Conservation (phyloP, 2,329 filamentous ascomycete genomes). For the Alternaria arborescens region DNA sequence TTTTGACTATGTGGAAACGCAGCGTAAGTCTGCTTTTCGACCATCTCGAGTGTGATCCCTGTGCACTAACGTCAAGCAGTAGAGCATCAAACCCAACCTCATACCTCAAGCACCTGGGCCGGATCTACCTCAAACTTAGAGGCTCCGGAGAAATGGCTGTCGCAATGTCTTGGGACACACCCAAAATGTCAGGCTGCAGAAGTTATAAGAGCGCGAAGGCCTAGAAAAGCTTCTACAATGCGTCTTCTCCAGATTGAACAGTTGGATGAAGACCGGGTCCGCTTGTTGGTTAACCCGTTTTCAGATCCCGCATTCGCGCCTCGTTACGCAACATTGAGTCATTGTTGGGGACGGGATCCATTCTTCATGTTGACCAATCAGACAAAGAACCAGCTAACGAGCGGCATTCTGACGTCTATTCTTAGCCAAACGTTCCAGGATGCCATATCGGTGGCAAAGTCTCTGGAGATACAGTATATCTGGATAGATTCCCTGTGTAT, state of each 20-base stretch:
- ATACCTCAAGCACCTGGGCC: not conserved
- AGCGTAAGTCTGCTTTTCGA: not conserved
- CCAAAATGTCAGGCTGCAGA: not conserved
- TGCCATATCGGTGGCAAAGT: not conserved
- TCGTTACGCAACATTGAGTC: not conserved
- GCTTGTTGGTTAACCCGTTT: not conserved
- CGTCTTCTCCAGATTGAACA: not conserved
- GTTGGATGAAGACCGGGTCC: not conserved
- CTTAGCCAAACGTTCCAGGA: not conserved
- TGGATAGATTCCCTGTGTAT: not conserved
- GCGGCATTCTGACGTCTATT: not conserved
- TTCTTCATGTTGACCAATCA: not conserved
- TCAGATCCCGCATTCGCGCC: not conserved
- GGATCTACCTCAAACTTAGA: not conserved
- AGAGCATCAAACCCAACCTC: not conserved
- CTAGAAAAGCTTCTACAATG: not conserved
- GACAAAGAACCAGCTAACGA: not conserved
- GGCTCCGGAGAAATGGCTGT: not conserved
- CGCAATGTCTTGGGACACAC: not conserved
- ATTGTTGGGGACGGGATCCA: not conserved
- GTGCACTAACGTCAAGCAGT: not conserved
- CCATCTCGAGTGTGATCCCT: not conserved
- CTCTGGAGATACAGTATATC: not conserved
- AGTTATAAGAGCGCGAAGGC: too few species aligned
- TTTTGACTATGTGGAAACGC: not conserved